A percentile compares a stretch with the other conserved stretches of the same genome.
Conservation (phyloP, 257 asterid species). For the Leptodermis oblonga region DNA sequence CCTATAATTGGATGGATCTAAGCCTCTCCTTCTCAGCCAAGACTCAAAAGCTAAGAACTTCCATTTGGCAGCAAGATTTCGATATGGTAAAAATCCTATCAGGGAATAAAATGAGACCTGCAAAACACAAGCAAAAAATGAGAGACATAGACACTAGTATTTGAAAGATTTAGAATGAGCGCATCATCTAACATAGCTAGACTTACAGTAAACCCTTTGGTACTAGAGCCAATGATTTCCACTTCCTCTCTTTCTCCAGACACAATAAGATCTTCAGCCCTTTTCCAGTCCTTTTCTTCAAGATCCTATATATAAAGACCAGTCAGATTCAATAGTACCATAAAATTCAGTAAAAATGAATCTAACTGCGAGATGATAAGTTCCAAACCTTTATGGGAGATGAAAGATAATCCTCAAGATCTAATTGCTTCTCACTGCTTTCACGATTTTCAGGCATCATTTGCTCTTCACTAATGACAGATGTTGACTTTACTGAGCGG, state of each 20-base stretch:
- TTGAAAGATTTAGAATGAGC: not conserved
- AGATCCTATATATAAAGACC: slow-evolving; percentile 45
- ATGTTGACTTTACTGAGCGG: slow-evolving; percentile 36
- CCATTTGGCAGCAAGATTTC: slow-evolving; percentile 87
- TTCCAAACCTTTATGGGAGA: slow-evolving; percentile 53
- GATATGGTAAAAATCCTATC: slow-evolving; percentile 85
- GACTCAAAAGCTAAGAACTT: slow-evolving; percentile 90
- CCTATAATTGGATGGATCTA: slow-evolving; percentile 74
- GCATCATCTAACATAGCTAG: slow-evolving; percentile 13
- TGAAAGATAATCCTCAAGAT: slow-evolving; percentile 47
- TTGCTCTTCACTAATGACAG: slow-evolving; percentile 32
- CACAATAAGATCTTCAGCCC: slow-evolving; percentile 59
- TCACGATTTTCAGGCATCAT: slow-evolving; percentile 23
- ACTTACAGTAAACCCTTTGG: slow-evolving; percentile 84
- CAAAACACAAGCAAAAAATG: slow-evolving; percentile 15
- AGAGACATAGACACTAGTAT: slow-evolving; percentile 1
- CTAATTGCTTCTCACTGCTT: slow-evolving; percentile 36
- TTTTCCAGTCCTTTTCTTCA: slow-evolving; percentile 73
- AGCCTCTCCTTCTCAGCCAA: slow-evolving; percentile 85
- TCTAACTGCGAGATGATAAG: not conserved
- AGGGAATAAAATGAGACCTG: slow-evolving; percentile 89
- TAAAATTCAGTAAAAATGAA: not conserved
- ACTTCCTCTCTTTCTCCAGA: slow-evolving; percentile 68
- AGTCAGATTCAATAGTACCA: slow-evolving; percentile 24
- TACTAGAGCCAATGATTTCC: slow-evolving; percentile 74